These are phyloP conservation scores for Metschnikowia borealis DNA, from an alignment of 805 yeast genomes.

Conservation along the genomic window DNA sequence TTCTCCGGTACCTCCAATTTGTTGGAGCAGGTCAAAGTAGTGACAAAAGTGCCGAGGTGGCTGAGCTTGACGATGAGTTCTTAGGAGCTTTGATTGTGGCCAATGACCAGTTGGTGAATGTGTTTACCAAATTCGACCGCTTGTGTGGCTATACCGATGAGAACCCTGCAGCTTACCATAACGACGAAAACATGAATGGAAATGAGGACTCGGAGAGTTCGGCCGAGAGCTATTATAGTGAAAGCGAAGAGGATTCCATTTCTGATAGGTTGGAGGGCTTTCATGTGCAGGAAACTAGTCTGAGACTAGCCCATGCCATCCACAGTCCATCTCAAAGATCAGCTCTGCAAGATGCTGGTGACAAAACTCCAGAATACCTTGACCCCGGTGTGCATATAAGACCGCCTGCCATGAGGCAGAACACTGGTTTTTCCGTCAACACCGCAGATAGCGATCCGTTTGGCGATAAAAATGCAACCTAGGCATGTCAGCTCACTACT, in stretches of 20 bases:
- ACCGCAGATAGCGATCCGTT: slow-evolving; percentile 32
- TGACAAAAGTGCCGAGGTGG: slow-evolving; percentile 24
- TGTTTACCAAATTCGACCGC: slow-evolving; percentile 66
- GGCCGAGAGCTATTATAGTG: slow-evolving; percentile 39
- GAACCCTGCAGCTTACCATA: slow-evolving; percentile 4
- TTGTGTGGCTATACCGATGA: slow-evolving; percentile 37
- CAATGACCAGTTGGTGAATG: slow-evolving; percentile 81
- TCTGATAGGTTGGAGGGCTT: slow-evolving; percentile 9
- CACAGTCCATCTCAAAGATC: slow-evolving; percentile 21
- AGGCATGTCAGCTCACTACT: too few relatives aligned
- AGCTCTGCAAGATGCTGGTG: background rate
- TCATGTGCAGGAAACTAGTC: slow-evolving; percentile 14
- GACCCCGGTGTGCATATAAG: background rate
- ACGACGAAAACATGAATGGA: background rate
- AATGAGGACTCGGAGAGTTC: slow-evolving; percentile 5
- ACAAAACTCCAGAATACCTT: background rate
- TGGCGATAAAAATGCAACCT: slow-evolving; percentile 20
- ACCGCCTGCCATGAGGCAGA: slow-evolving; percentile 12
- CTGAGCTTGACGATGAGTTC: slow-evolving; percentile 63
- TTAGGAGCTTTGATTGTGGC: slow-evolving; percentile 85
- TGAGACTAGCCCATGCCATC: slow-evolving; percentile 9
- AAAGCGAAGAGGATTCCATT: slow-evolving; percentile 25
- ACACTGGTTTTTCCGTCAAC: slow-evolving; percentile 24
- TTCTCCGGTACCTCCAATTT: slow-evolving; percentile 76
- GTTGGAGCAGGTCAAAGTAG: slow-evolving; percentile 52